phyloP scores from a whole-genome alignment of 1,284 basidiomycete genomes.

The Melampsora larici-populina region DNA sequence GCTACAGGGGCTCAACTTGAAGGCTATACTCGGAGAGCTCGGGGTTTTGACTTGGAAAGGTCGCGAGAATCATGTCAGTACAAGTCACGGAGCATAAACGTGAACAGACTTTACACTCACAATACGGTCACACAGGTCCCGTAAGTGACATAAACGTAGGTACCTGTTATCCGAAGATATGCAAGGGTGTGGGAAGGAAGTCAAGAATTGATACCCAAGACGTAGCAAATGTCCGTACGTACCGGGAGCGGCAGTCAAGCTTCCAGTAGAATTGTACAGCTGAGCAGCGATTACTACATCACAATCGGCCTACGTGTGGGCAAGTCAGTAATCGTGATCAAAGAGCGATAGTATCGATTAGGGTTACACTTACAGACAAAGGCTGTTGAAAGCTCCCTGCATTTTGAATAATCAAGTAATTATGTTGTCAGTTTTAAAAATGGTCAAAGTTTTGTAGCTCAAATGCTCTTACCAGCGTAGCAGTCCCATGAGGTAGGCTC shows the following conservation, averaged over 20 bases:
- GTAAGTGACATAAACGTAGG: conserved; percentile 24
- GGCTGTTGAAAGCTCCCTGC: conserved; percentile 15
- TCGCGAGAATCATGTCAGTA: not conserved
- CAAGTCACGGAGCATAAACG: not conserved
- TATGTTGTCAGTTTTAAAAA: not conserved
- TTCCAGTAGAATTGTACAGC: conserved; percentile 36
- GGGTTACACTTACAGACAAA: not conserved
- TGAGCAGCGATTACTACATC: conserved; percentile 21
- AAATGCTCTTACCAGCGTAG: conserved; percentile 15
- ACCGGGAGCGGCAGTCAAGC: conserved; percentile 22
- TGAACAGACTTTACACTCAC: not conserved
- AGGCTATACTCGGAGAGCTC: conserved; percentile 12
- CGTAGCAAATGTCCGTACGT: not conserved
- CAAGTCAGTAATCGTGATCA: not conserved
- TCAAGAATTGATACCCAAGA: not conserved
- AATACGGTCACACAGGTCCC: conserved; percentile 29
- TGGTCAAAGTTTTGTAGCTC: not conserved
- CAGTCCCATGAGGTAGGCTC: conserved; percentile 23
- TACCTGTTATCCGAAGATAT: conserved; percentile 3
- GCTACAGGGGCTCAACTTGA: not conserved
- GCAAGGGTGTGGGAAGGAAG: not conserved
- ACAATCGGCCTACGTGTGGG: conserved; percentile 19
- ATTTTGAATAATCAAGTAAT: not conserved
- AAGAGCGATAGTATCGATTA: not conserved
- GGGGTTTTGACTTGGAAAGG: conserved; percentile 19